Percentiles rank a stretch among this genome's conserved stretches.
phyloP scores from a whole-genome alignment of 2,329 filamentous ascomycete genomes.

The Scopulariopsis brevicaulis region DNA sequence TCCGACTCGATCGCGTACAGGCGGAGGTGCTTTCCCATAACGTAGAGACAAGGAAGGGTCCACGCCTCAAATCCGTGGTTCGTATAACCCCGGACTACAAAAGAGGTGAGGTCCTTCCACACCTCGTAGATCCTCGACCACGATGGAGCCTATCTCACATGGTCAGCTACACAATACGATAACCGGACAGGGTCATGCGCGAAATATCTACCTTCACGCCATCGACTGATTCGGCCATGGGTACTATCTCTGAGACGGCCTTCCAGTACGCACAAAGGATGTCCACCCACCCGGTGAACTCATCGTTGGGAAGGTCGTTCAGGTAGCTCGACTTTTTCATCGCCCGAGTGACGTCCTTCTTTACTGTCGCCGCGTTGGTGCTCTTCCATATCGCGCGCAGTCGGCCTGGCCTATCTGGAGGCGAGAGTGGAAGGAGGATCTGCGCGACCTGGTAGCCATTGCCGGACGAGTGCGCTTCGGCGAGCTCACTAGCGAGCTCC shows the following conservation, averaged over 20 bases:
- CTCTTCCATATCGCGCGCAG: slow-evolving; percentile 61
- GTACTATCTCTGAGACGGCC: slow-evolving; percentile 61
- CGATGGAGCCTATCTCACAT: slow-evolving; percentile 29
- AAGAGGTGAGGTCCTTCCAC: slow-evolving; percentile 77
- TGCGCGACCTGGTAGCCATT: slow-evolving; percentile 65
- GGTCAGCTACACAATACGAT: background rate
- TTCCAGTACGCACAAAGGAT: slow-evolving; percentile 80
- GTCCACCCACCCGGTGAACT: slow-evolving; percentile 75
- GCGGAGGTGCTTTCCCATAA: slow-evolving; percentile 75
- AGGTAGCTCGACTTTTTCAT: slow-evolving; percentile 49
- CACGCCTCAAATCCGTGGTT: slow-evolving; percentile 70
- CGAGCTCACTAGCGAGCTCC: slow-evolving; percentile 61
- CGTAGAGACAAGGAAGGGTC: slow-evolving; percentile 86
- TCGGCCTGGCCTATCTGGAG: slow-evolving; percentile 48
- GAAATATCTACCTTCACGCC: background rate
- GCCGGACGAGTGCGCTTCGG: slow-evolving; percentile 48
- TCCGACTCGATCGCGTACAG: slow-evolving; percentile 88
- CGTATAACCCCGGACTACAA: slow-evolving; percentile 71
- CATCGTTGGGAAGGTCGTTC: slow-evolving; percentile 47
- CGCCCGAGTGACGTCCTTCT: slow-evolving; percentile 62
- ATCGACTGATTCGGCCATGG: slow-evolving; percentile 41
- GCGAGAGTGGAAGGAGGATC: slow-evolving; percentile 61
- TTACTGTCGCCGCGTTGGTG: slow-evolving; percentile 54
- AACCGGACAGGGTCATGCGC: background rate
- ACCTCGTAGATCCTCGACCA: slow-evolving; percentile 77